Percentiles rank a stretch among this genome's conserved stretches.
Conservation (phyloP, 2,329 filamentous ascomycete genomes). For the Lachnellula occidentalis region DNA sequence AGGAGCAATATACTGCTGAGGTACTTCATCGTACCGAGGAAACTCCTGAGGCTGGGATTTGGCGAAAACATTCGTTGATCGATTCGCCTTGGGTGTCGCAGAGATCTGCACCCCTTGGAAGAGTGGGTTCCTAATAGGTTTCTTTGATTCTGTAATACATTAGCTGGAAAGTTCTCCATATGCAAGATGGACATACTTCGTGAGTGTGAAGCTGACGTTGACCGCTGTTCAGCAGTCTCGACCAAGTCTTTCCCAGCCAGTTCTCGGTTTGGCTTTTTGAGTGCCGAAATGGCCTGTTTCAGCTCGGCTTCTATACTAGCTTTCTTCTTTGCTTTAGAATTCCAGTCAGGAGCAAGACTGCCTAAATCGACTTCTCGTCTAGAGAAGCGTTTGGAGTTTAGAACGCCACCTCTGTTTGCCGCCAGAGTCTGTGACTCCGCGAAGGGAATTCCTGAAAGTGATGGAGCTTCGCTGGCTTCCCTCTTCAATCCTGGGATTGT, state of each 20-base stretch:
- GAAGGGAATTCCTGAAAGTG: constrained; percentile 44
- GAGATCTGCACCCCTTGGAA: constrained; percentile 31
- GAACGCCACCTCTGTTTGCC: constrained; percentile 32
- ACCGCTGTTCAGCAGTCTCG: constrained; percentile 60
- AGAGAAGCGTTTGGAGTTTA: constrained; percentile 40
- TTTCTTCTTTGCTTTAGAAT: constrained; percentile 58
- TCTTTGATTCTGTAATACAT: constrained; percentile 45
- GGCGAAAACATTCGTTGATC: constrained; percentile 23
- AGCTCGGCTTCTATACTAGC: constrained; percentile 64
- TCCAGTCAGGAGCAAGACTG: constrained; percentile 46
- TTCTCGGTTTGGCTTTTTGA: constrained; percentile 71
- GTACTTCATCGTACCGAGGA: constrained; percentile 9
- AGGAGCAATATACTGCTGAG: constrained; percentile 14
- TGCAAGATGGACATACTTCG: constrained; percentile 41
- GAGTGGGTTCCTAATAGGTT: constrained; percentile 36
- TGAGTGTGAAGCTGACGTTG: constrained; percentile 40
- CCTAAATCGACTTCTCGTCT: constrained; percentile 50
- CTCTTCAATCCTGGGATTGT: constrained; percentile 58
- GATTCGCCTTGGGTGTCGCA: constrained; percentile 30
- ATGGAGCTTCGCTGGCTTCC: constrained; percentile 57
- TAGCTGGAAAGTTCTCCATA: constrained; percentile 23
- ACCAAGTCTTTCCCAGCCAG: constrained; percentile 61
- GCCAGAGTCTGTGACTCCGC: constrained; percentile 34
- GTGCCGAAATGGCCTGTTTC: constrained; percentile 64
- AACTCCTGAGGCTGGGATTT: constrained; percentile 12